Base-by-base conservation (phyloP, 2,329 filamentous ascomycete genomes). In the Pseudohalonectria lignicola region DNA sequence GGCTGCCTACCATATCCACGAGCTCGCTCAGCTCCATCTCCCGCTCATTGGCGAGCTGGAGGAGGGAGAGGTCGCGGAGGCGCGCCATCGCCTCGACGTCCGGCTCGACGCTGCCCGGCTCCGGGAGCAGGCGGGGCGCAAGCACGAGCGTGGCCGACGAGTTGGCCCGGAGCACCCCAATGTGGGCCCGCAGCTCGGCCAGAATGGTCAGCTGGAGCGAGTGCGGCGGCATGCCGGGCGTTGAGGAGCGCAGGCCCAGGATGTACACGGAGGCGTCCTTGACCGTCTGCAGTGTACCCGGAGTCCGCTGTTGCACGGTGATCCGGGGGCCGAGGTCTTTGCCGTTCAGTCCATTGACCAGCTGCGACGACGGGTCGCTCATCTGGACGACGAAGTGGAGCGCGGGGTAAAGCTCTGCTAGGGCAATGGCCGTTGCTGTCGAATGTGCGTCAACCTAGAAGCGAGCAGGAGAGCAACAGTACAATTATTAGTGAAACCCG, bases 191-290 rank as follows among this genome's bases (percentile, higher is more conserved):
- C 33, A 63, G 45, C 39, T 60, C 56, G 12, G 44, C 41, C 6
- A 39, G 21, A 16, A 57, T 46, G 2, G 10, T 34, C 36, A 33
- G 44, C 38, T 7, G 37, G 41, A 28, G 10, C 6, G 29, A 16
- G 29, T 9, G 8, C 8, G 9, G 29, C 29, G 29, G 29, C 8
- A 13, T 26, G 8, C 8, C 13, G 25, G 25, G 8, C 13, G 25
- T 26, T 7, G 25, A 8, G n/a, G n/a, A 6, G 29, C 29, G 29
- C 4, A 56, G 41, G 28, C 49, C 51, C 4, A 61, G 31, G 21
- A 61, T 51, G 41, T 61, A 62, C 3, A 61, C 49, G 3, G 53
- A 50, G 1, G 55, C 58, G 37, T 59, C 49, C 11, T 37, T 42
- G 15, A 57, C 49, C 11, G 36, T 41, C 43, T 57, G 57, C 7